These are phyloP conservation scores for Metschnikowia kofuensis DNA, from an alignment of 805 yeast genomes.

Conservation along the genomic window DNA sequence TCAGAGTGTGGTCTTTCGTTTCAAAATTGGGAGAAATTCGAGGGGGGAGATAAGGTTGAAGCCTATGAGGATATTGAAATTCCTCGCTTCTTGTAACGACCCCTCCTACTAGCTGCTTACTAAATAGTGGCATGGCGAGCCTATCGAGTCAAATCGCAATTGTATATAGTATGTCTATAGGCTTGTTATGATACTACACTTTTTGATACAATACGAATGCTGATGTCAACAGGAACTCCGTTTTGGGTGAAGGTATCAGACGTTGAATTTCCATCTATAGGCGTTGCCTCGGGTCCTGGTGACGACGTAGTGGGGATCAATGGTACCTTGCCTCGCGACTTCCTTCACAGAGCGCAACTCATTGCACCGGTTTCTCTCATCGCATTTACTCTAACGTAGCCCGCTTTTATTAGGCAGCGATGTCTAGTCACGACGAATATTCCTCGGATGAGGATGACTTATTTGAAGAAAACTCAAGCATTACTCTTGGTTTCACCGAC, in stretches of 20 bases:
- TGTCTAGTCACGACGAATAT: slow-evolving; percentile 45
- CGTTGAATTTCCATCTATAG: no score
- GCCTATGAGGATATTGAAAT: slow-evolving; percentile 62
- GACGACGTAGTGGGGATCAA: no score
- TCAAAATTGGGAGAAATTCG: slow-evolving; percentile 61
- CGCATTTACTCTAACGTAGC: not conserved
- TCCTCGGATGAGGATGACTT: slow-evolving; percentile 51
- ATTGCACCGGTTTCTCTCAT: not conserved
- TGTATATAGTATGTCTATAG: slow-evolving; percentile 1
- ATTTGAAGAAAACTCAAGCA: slow-evolving; percentile 35
- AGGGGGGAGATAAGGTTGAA: slow-evolving; percentile 73
- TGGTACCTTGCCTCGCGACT: not conserved
- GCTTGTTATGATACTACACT: not conserved
- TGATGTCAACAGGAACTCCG: no score
- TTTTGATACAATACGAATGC: no score
- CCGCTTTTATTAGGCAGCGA: slow-evolving; percentile 4
- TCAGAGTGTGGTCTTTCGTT: slow-evolving; percentile 87
- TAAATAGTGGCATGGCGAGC: not conserved
- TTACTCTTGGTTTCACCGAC: slow-evolving; percentile 65
- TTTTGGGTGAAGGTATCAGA: no score
- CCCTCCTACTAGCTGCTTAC: not conserved
- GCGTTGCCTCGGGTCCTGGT: no score
- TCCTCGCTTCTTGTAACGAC: slow-evolving; percentile 32
- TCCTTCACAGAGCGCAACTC: not conserved
- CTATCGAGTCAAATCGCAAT: not conserved